Evolutionary conservation across 106 monocot species (phyloP), one percentile per base, ranked within the genome.

Genomic region (Phalaenopsis equestris): DNA sequence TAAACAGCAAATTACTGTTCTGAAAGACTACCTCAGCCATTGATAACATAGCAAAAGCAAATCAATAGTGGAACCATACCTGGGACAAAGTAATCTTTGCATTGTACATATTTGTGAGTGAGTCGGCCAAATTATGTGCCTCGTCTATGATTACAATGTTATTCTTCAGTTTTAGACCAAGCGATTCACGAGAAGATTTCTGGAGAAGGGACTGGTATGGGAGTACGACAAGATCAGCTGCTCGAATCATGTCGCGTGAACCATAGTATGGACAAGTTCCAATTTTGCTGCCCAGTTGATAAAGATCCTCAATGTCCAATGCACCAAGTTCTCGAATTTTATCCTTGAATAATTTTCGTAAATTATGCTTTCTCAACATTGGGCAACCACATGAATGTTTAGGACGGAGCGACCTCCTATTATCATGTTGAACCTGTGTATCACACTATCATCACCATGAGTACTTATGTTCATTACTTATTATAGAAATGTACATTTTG

Each of bases 251-350:
- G 45, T 89, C 85, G 19, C 97, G 89, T 79, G 92, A 76, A 55
- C 90, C 92, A 88, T 98, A 98, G 61, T 98, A 98, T n/a, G 97
- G 94, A 67, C 97, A 98, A 0, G 86, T 90, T 78, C 97, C 97
- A 55, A 86, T 82, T 76, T 83, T 92, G n/a, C 23, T 94, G 77
- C 97, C 97, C 79, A 94, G 78, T 21, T 90, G 85, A 41, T 86
- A 79, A 55, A 98, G 92, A 87, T 98, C 94, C 78, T 98, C 97
- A 74, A 98, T 98, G 82, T 98, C 97, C 78, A 94, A 80, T 37
- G 90, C 89, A 77, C 84, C 86, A 52, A 83, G 85, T 17, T 90
- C 82, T 80, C 52, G 41, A 0, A 82, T 84, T 84, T 89, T 84
- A 73, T 80, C 80, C 76, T 77, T 92, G 82, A 98, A 90, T 39